Evolutionary conservation across 106 monocot genomes (phyloP), one percentile per base, ranked within the genome.

Genomic region (Dioscorea dumetorum): DNA sequence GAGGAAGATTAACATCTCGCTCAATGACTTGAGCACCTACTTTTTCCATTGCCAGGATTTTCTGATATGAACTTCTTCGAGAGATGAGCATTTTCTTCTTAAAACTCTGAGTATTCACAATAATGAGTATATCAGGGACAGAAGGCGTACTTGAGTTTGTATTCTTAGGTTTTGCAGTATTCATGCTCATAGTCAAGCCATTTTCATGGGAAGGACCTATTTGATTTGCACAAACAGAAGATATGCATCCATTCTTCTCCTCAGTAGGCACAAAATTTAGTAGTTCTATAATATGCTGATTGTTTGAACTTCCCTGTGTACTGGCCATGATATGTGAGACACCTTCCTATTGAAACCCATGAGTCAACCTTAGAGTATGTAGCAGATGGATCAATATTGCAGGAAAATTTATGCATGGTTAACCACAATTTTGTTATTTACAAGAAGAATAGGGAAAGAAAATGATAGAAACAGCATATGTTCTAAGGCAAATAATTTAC

Each of bases 21-120:
- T 99, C 99, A 34, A 90, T 85, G 70, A 93, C 84, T 71, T 90
- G 99, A 20, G 77, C 69, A 49, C 93, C 90, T 41, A 64, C 70
- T 77, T 90, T 99, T 72, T 99, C 99, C 60, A 81, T 32, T 63
- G 80, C 78, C 16, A 99, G 85, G 17, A 99, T 84, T 67, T 87
- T 89, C 54, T 93, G 92, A 69, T 99, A 99, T 65, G 99, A 99
- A 72, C 82, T 87, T 73, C 92, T 85, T 76, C 93, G 70, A 60
- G 93, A 99, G 49, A 85, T 78, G 41, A 99, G 83, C 99, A 83
- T 87, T 58, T 80, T 74, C 63, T 99, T 99, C n/a, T 78, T 74
- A 70, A 61, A 62, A 70, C 51, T 79, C 67, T 87, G 78, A 52
- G 90, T 99, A 66, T 99, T 99, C 16, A 90, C 80, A 81, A 99